These are phyloP conservation scores for Curvularia lunata DNA, from an alignment of 2,329 filamentous ascomycete species.

Conservation along the genomic window DNA sequence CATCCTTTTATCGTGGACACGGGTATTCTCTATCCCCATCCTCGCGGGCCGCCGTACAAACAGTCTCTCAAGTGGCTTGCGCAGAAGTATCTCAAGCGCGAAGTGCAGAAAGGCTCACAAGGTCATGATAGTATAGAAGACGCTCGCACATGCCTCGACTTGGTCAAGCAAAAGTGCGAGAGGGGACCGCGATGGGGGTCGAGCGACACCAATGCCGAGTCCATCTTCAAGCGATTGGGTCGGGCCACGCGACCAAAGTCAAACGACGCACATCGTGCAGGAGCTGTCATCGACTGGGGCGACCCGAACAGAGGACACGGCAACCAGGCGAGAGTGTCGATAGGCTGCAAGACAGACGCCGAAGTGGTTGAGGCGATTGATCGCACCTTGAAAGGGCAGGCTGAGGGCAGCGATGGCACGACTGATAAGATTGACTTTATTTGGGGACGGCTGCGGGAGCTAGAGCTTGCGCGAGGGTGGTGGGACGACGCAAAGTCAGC, in stretches of 20 bases:
- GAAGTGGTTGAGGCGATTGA: constrained; percentile 64
- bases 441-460: constrained; percentile 67
- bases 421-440: constrained; percentile 65
- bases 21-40: constrained; percentile 86
- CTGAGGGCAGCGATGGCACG: constrained; percentile 51
- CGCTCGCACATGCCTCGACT: constrained; percentile 85
- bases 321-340: constrained; percentile 60
- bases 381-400: constrained; percentile 58
- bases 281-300: constrained; percentile 88
- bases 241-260: constrained; percentile 59
- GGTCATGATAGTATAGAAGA: constrained; percentile 96
- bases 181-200: constrained; percentile 87
- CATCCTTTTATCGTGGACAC: constrained; percentile 97
- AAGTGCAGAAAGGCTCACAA: constrained; percentile 80
- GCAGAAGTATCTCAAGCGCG: constrained; percentile 81
- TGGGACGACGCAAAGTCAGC: constrained; percentile 59
- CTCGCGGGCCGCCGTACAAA: constrained; percentile 86
- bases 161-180: constrained; percentile 95
- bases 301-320: constrained; percentile 71
- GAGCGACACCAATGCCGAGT: constrained; percentile 78
- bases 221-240: constrained; percentile 82
- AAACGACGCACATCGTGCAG: constrained; percentile 52
- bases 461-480: constrained; percentile 67
- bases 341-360: constrained; percentile 64
- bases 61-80: constrained; percentile 88